Evolutionary conservation across 2,329 filamentous ascomycete species (phyloP).

Genomic region (Lecanicillium sp.): DNA sequence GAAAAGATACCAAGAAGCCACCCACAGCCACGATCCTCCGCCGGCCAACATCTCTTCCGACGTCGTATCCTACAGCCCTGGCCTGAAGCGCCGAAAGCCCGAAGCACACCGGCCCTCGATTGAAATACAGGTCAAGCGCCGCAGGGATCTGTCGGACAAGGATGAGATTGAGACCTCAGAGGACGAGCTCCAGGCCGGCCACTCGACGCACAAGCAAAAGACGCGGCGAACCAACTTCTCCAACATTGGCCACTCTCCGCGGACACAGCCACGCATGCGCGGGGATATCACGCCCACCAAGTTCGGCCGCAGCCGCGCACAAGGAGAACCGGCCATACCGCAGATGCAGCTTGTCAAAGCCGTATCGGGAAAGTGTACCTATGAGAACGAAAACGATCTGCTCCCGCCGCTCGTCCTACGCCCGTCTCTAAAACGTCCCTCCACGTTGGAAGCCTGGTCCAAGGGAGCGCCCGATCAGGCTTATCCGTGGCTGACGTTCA

Average conservation of each 20-base stretch:
- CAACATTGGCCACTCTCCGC: not conserved
- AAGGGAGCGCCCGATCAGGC: not conserved
- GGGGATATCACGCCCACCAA: constrained; percentile 3
- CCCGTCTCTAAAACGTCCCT: not conserved
- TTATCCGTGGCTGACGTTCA: constrained; percentile 5
- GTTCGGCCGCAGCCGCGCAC: not conserved
- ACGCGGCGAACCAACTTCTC: constrained; percentile 8
- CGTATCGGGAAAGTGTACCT: constrained; percentile 1
- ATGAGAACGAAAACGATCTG: not conserved
- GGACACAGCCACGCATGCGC: not conserved
- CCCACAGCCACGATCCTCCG: not conserved
- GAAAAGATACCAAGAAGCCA: no score
- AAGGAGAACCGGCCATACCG: not conserved
- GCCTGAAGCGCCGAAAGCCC: not conserved
- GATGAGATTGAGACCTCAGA: constrained; percentile 10
- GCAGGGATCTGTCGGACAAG: not conserved
- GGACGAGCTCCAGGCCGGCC: constrained; percentile 13
- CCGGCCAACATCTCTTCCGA: constrained; percentile 4
- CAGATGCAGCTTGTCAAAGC: constrained; percentile 3
- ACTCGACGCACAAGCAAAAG: not conserved
- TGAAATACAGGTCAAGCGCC: not conserved
- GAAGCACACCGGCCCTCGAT: not conserved
- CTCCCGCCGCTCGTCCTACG: not conserved
- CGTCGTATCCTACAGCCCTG: not conserved
- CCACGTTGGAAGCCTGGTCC: not conserved